These are phyloP conservation scores for Geotrichum cucujoidarum DNA, from an alignment of 1,139 yeast genomes.

Conservation along the genomic window DNA sequence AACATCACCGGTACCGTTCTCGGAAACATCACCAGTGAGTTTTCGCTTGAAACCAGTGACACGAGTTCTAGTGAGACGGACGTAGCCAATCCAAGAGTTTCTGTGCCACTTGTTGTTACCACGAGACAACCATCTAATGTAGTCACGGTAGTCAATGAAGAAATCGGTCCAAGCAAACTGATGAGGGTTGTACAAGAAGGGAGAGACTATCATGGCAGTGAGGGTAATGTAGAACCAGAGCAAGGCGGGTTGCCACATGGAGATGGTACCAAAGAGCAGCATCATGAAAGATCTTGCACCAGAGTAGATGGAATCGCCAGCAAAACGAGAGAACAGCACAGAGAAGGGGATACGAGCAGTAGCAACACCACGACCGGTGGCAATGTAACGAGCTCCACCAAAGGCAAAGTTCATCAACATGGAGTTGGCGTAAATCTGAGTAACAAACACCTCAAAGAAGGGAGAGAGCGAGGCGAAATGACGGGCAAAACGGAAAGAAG, in stretches of 20 bases:
- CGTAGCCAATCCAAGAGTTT: constrained; percentile 98
- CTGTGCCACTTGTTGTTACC: constrained; percentile 99
- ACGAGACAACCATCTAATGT: constrained; percentile 96
- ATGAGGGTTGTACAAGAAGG: constrained; percentile 95
- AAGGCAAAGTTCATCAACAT: constrained; percentile 86
- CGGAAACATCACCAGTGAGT: constrained; percentile 78
- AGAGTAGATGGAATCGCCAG: constrained; percentile 93
- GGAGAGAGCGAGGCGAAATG: constrained; percentile 90
- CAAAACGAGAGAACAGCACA: constrained; percentile 91
- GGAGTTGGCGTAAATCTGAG: constrained; percentile 94
- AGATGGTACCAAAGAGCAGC: constrained; percentile 83
- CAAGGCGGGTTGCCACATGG: constrained; percentile 96
- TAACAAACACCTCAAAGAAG: constrained; percentile 95
- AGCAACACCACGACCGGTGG: constrained; percentile 99
- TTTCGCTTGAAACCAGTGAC: constrained; percentile 97
- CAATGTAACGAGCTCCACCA: constrained; percentile 99
- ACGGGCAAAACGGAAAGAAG: constrained; percentile 83
- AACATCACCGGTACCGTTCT: constrained; percentile 91
- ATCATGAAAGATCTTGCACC: constrained; percentile 90
- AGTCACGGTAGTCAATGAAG: constrained; percentile 97
- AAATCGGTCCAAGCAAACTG: constrained; percentile 99
- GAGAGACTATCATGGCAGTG: constrained; percentile 85
- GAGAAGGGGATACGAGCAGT: constrained; percentile 98
- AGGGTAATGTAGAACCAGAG: constrained; percentile 98
- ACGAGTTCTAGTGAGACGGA: constrained; percentile 92